Evolutionary conservation across 2,329 filamentous ascomycete species (phyloP).

Genomic region (Meredithiella fracta): DNA sequence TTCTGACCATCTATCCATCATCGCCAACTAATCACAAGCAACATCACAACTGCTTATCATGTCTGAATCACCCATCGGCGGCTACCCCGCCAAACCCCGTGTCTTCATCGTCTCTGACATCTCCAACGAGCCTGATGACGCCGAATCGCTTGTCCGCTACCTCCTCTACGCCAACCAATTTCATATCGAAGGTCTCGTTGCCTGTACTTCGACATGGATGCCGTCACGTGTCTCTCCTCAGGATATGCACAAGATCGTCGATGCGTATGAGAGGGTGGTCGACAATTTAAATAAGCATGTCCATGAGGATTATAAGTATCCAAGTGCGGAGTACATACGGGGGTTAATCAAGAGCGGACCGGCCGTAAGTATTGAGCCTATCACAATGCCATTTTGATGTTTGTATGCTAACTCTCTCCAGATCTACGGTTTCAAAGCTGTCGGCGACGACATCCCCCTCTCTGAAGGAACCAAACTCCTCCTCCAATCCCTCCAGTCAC

Average conservation of each 20-base stretch:
- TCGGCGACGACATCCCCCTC: slow-evolving; percentile 20
- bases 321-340: slow-evolving; percentile 22
- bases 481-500: slow-evolving; percentile 18
- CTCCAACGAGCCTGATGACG: slow-evolving; percentile 30
- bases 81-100: slow-evolving; percentile 19
- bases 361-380: slow-evolving; percentile 16
- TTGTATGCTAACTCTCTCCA: slow-evolving; percentile 8
- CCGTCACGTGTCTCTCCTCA: slow-evolving; percentile 25
- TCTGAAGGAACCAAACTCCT: slow-evolving; percentile 29
- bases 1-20: neutral
- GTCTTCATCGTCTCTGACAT: slow-evolving; percentile 29
- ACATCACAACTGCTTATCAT: neutral
- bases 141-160: slow-evolving; percentile 28
- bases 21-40: neutral
- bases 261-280: slow-evolving; percentile 27
- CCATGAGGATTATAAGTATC: slow-evolving; percentile 27
- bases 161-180: slow-evolving; percentile 32
- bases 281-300: slow-evolving; percentile 33
- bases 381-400: no score
- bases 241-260: slow-evolving; percentile 27
- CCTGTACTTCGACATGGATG: slow-evolving; percentile 31
- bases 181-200: slow-evolving; percentile 29
- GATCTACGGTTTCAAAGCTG: slow-evolving; percentile 22
- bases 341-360: slow-evolving; percentile 25
- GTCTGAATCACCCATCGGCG: neutral